Conservation (phyloP, 192 early-diverging fungal species). For the Chytriomyces sp. region DNA sequence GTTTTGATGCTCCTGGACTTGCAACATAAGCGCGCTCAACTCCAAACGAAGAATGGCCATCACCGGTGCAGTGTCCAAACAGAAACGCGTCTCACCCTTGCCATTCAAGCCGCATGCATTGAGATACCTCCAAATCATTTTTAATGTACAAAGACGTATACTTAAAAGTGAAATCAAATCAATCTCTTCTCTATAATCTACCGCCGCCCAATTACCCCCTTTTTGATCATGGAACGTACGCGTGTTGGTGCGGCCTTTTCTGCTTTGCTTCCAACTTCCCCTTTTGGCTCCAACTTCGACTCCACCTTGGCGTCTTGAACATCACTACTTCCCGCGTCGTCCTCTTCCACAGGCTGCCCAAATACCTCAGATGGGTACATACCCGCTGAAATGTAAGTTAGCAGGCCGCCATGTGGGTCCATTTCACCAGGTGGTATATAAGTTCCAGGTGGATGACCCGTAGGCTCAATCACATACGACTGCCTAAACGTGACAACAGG, state of each 20-base stretch:
- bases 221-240: slow-evolving; percentile 15
- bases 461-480: slow-evolving; percentile 33
- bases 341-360: not conserved
- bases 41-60: too few relatives aligned
- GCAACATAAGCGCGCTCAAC: too few relatives aligned
- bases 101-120: too few relatives aligned
- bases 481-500: slow-evolving; percentile 31
- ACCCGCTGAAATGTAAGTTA: slow-evolving; percentile 26
- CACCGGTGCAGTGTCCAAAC: too few relatives aligned
- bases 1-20: too few relatives aligned
- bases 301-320: not conserved
- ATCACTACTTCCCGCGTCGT: not conserved
- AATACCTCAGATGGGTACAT: not conserved
- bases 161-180: too few relatives aligned
- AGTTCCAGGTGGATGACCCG: slow-evolving; percentile 29
- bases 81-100: too few relatives aligned
- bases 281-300: not conserved
- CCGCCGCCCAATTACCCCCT: slow-evolving; percentile 15
- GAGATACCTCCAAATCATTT: too few relatives aligned
- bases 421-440: slow-evolving; percentile 29
- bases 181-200: too few relatives aligned
- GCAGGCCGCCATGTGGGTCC: not conserved
- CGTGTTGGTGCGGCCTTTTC: not conserved
- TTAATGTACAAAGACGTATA: too few relatives aligned
- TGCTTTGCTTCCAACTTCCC: not conserved